Base-by-base conservation (phyloP, 2,329 filamentous ascomycete genomes). In the Venturia asperata region DNA sequence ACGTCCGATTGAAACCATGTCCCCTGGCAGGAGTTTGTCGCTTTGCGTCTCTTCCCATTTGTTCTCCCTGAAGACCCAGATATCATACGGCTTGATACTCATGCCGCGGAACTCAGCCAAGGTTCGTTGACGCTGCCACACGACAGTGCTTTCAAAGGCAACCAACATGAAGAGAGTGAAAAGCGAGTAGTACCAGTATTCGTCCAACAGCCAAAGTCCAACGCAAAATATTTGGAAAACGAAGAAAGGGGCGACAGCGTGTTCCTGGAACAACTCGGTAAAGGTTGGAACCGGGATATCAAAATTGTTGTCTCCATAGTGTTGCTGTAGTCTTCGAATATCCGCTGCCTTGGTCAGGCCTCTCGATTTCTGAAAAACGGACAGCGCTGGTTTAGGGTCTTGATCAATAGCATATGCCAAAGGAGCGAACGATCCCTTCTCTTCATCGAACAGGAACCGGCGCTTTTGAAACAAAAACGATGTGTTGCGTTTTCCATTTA, bases 121-220 rank as follows among this genome's bases (percentile, higher is more conserved):
- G 1, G 95, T 99, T 70, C 93, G 85, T 83, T 99, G 94, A 67
- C 94, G 87, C 80, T 99, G 94, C 95, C 94, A 99, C 19, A 99
- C 95, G 45, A 99, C 95, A 2, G 94, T 99, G 76, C 92, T 97
- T 80, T 99, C 94, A 71, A 99, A 99, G 66, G 86, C 88, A 70
- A 99, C 91, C 65, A 99, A 85, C 95, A 99, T 99, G 80, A 97
- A 92, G 27, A 99, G 87, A 0, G 95, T 99, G 78, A 99, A 99
- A 24, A 99, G 85, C 67, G 94, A 97, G 80, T 99, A 99, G 81
- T 99, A 99, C 94, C 95, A 99, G 79, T 97, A 99, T 78, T 99
- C 95, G 74, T 99, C 94, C 74, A 99, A 81, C 87, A 97, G 91
- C 94, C 94, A 99, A 67, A 99, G 81, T 19, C 94, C 95, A 66